These are phyloP conservation scores for Diaporthe caulivora DNA, from an alignment of 2,329 filamentous ascomycete genomes.

Conservation along the genomic window DNA sequence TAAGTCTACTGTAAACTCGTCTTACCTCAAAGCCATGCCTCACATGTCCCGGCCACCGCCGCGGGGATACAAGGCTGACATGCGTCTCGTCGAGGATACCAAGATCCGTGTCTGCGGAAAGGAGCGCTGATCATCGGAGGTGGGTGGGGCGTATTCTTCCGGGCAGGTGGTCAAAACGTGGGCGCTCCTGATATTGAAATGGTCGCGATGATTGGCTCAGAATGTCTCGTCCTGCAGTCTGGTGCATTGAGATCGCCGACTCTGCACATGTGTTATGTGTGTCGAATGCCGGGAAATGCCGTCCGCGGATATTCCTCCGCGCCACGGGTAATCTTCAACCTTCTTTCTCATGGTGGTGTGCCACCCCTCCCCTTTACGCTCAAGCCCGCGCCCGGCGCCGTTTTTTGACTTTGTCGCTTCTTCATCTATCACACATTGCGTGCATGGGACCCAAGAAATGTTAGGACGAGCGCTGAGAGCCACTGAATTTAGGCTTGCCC, in stretches of 20 bases:
- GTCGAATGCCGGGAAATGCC: background rate
- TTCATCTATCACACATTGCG: constrained; percentile 14
- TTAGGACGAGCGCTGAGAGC: constrained; percentile 16
- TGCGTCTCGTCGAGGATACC: background rate
- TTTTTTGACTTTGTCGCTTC: constrained; percentile 3
- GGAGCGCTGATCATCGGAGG: background rate
- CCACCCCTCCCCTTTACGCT: background rate
- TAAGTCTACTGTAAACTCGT: no score
- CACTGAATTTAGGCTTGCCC: constrained; percentile 1
- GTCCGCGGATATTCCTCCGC: constrained; percentile 20
- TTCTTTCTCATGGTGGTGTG: background rate
- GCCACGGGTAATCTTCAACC: constrained; percentile 7
- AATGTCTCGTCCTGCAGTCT: background rate
- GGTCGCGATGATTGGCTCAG: background rate
- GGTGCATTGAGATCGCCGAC: background rate
- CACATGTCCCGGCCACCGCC: background rate
- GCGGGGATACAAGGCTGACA: background rate
- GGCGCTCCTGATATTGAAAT: background rate
- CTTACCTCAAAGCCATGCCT: no score
- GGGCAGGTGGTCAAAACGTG: background rate
- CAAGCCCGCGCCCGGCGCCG: background rate
- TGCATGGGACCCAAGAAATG: constrained; percentile 11
- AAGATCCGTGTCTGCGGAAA: background rate
- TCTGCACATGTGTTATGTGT: no score
- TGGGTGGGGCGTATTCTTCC: background rate